A percentile compares a stretch with the other conserved stretches of the same genome.
Conservation (phyloP, 495 filamentous ascomycete species). For the Podospora comata region DNA sequence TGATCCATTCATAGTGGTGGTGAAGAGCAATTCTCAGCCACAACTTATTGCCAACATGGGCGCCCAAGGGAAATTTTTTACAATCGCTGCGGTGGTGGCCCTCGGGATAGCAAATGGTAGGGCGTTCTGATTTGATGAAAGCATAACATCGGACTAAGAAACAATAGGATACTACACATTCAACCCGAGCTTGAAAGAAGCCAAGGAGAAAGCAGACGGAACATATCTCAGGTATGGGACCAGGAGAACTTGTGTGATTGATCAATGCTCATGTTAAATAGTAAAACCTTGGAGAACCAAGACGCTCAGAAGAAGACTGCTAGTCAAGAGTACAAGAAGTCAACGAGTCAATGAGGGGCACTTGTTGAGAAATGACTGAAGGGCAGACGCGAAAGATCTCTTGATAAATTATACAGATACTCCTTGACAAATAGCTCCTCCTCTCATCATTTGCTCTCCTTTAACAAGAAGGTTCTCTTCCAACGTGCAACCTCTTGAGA, state of each 20-base stretch:
- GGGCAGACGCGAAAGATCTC: too few relatives aligned
- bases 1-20: neutral
- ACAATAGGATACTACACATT: slow-evolving; percentile 46
- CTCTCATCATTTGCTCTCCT: too few relatives aligned
- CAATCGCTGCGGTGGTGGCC: slow-evolving; percentile 23
- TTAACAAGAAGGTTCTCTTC: too few relatives aligned
- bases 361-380: neutral
- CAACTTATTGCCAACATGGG: slow-evolving; percentile 19
- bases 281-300: slow-evolving; percentile 18
- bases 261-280: slow-evolving; percentile 19
- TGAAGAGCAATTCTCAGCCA: neutral
- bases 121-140: neutral
- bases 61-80: slow-evolving; percentile 21
- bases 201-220: slow-evolving; percentile 31
- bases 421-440: too few relatives aligned
- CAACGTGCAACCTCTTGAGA: neutral
- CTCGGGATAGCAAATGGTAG: slow-evolving; percentile 33
- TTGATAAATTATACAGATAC: too few relatives aligned
- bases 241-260: neutral
- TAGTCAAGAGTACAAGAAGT: slow-evolving; percentile 10
- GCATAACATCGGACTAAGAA: slow-evolving; percentile 12
- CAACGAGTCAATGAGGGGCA: neutral
- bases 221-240: slow-evolving; percentile 13
- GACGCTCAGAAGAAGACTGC: neutral
- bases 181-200: slow-evolving; percentile 38